Conservation (phyloP, 2,329 filamentous ascomycete genomes). For the Cytospora chrysosperma region DNA sequence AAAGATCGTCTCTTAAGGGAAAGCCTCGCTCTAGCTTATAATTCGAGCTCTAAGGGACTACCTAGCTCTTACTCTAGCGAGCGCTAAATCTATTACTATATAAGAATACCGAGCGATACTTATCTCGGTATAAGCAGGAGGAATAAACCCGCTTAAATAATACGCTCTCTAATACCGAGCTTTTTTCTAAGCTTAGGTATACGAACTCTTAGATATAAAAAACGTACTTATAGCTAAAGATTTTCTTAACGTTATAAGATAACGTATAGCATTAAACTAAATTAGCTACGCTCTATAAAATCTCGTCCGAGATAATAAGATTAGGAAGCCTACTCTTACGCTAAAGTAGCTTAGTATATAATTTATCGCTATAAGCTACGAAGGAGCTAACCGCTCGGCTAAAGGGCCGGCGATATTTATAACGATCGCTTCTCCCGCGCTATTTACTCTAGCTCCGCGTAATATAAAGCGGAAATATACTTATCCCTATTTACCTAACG, state of each 20-base stretch:
- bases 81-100: no score
- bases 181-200: background rate
- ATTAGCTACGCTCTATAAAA: background rate
- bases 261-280: background rate
- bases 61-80: no score
- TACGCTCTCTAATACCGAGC: no score
- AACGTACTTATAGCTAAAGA: background rate
- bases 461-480: background rate
- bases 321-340: background rate
- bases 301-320: background rate
- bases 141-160: no score
- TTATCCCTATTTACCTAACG: background rate
- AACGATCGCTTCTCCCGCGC: background rate
- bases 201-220: background rate
- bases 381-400: background rate
- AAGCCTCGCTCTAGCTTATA: no score
- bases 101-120: no score
- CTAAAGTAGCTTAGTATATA: background rate
- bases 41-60: no score
- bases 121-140: no score
- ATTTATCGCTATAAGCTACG: background rate
- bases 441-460: background rate
- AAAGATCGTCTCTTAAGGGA: no score
- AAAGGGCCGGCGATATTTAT: background rate
- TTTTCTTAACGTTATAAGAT: background rate